Conservation (phyloP, 306 rosid genomes). For the Herpetospermum pedunculosum region DNA sequence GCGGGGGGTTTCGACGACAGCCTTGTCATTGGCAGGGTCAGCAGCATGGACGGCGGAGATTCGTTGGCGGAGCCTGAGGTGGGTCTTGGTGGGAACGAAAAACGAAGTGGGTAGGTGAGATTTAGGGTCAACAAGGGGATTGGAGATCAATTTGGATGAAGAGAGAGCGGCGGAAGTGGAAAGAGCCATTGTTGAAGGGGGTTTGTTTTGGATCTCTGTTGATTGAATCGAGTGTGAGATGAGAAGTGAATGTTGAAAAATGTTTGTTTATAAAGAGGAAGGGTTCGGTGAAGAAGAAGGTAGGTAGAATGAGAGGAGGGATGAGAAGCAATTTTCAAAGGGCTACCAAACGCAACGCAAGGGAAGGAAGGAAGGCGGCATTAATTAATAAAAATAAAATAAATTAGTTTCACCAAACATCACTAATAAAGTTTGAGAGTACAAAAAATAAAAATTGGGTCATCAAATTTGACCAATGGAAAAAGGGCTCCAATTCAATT, state of each 20-base stretch:
- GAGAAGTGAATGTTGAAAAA: not conserved
- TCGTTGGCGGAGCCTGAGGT: slow-evolving; percentile 16
- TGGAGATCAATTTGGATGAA: slow-evolving; percentile 27
- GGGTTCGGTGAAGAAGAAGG: not conserved
- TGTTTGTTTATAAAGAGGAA: not conserved
- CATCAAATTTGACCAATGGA: not conserved
- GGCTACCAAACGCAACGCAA: not conserved
- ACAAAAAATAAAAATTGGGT: not conserved
- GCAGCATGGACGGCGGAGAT: slow-evolving; percentile 55
- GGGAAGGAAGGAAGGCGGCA: not conserved
- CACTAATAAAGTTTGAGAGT: not conserved
- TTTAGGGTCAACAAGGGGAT: slow-evolving; percentile 14
- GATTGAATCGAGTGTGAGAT: not conserved
- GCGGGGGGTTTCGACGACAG: slow-evolving; percentile 11
- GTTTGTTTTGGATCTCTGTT: not conserved
- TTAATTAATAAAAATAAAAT: not conserved
- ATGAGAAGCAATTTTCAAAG: not conserved
- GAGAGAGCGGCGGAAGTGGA: slow-evolving; percentile 36
- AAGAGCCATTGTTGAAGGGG: slow-evolving; percentile 22
- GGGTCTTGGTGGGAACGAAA: slow-evolving; percentile 16
- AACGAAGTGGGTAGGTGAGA: slow-evolving; percentile 35
- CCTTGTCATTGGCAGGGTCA: slow-evolving; percentile 21
- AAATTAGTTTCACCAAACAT: not conserved
- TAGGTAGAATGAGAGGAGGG: not conserved
- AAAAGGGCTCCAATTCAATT: not conserved